phyloP scores from a whole-genome alignment of 768 basidiomycete genomes.

The Chalciporus sphaerocephalus region DNA sequence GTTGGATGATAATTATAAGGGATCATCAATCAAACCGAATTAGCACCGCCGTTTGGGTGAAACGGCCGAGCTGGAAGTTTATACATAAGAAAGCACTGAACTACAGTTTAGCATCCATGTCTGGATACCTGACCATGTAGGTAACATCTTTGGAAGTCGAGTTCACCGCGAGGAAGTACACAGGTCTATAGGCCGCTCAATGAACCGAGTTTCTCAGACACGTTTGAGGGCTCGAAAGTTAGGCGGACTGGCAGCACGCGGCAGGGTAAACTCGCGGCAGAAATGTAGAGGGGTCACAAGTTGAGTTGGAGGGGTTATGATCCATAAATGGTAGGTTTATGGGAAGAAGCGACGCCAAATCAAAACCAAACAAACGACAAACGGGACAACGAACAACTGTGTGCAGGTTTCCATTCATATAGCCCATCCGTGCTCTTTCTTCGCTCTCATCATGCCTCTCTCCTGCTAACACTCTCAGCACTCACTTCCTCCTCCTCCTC shows the following conservation, averaged over 20 bases:
- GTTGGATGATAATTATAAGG: too few relatives aligned
- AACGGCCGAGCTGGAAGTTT: too few relatives aligned
- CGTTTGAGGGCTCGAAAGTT: constrained; percentile 12
- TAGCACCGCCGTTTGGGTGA: too few relatives aligned
- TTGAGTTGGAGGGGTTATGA: not conserved
- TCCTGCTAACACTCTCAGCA: constrained; percentile 20
- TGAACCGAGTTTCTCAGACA: constrained; percentile 12
- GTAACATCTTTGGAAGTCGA: too few relatives aligned
- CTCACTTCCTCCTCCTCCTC: constrained; percentile 5
- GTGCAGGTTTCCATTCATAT: constrained; percentile 3
- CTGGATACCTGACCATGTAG: too few relatives aligned
- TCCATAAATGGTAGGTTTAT: not conserved
- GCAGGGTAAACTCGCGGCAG: too few relatives aligned
- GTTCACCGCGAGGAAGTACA: constrained; percentile 1
- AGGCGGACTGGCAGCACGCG: not conserved
- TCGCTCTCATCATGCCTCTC: constrained; percentile 5
- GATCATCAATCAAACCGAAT: not conserved
- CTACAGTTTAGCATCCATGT: too few relatives aligned
- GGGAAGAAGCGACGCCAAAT: constrained; percentile 2
- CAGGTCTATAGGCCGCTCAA: constrained; percentile 11
- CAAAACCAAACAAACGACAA: constrained; percentile 11
- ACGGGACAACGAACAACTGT: constrained; percentile 14
- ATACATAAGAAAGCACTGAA: too few relatives aligned
- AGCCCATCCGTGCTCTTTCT: not conserved
- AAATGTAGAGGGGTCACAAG: not conserved